Conservation (phyloP, 345 rosid species). For the Sonneratia alba region DNA sequence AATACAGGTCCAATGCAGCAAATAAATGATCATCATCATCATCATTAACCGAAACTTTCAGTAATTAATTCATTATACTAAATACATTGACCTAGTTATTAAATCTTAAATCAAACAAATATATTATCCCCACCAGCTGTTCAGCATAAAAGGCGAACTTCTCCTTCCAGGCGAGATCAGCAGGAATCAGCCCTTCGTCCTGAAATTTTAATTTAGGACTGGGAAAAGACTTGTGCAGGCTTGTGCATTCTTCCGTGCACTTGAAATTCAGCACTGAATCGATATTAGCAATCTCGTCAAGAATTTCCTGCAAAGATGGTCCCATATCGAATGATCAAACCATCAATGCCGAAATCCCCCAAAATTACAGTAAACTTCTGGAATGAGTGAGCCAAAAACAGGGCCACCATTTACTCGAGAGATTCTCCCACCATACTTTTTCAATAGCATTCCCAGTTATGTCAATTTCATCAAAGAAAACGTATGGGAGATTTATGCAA, state of each 20-base stretch:
- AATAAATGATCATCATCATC: no score
- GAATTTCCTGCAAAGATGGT: constrained; percentile 61
- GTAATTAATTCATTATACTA: no score
- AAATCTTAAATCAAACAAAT: background rate
- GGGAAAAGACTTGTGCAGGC: constrained; percentile 18
- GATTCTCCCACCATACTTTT: background rate
- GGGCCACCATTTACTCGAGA: background rate
- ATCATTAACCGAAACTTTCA: no score
- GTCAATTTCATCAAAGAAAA: background rate
- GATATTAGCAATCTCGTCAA: constrained; percentile 66
- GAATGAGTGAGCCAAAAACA: background rate
- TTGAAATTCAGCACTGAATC: constrained; percentile 83
- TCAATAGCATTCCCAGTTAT: no score
- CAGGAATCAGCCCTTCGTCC: constrained; percentile 12
- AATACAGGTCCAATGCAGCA: no score
- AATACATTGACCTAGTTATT: no score
- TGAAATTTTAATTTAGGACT: background rate
- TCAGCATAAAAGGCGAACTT: constrained; percentile 33
- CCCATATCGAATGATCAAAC: constrained; percentile 1
- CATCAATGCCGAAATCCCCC: background rate
- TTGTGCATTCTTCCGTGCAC: constrained; percentile 27
- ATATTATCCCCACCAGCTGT: constrained; percentile 31
- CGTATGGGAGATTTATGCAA: background rate
- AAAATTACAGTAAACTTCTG: background rate
- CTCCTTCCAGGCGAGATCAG: constrained; percentile 38